phyloP scores from a whole-genome alignment of 1,284 basidiomycete genomes.

The Ustilago tritici region DNA sequence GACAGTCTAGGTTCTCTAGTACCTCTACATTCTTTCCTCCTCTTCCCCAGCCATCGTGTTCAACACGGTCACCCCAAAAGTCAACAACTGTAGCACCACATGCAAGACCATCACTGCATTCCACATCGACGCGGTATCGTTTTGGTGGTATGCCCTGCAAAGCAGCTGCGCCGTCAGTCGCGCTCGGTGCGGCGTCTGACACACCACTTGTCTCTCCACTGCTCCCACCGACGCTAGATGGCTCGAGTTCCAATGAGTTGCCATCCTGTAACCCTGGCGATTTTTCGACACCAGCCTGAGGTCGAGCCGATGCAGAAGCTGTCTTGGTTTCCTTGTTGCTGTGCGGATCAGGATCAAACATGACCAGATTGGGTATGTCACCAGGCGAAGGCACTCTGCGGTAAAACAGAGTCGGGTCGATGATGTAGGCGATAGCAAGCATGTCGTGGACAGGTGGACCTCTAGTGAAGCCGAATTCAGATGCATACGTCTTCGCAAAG shows the following conservation, averaged over 20 bases:
- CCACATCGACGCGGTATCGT: constrained; percentile 58
- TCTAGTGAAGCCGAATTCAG: constrained; percentile 57
- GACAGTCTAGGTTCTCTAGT: constrained; percentile 57
- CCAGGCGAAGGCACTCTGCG: constrained; percentile 46
- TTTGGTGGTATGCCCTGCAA: constrained; percentile 29
- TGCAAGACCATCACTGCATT: constrained; percentile 48
- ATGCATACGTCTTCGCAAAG: constrained; percentile 54
- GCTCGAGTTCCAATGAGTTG: constrained; percentile 33
- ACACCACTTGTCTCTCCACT: constrained; percentile 23
- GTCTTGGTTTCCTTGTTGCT: constrained; percentile 32
- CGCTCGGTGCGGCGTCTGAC: constrained; percentile 9
- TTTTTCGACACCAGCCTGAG: not conserved
- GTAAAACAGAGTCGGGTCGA: constrained; percentile 60
- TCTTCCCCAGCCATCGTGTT: constrained; percentile 54
- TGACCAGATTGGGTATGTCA: constrained; percentile 27
- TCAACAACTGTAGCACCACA: constrained; percentile 63
- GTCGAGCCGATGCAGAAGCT: not conserved
- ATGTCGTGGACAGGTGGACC: constrained; percentile 65
- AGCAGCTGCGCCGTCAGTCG: not conserved
- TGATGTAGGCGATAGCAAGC: constrained; percentile 61
- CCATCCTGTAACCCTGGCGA: constrained; percentile 1
- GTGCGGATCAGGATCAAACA: constrained; percentile 43
- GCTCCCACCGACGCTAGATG: constrained; percentile 2
- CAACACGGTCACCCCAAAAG: constrained; percentile 51
- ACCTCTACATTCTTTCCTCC: constrained; percentile 61